Evolutionary conservation across 176 grass and related monocot species (phyloP).

Genomic region (Eleusine indica): DNA sequence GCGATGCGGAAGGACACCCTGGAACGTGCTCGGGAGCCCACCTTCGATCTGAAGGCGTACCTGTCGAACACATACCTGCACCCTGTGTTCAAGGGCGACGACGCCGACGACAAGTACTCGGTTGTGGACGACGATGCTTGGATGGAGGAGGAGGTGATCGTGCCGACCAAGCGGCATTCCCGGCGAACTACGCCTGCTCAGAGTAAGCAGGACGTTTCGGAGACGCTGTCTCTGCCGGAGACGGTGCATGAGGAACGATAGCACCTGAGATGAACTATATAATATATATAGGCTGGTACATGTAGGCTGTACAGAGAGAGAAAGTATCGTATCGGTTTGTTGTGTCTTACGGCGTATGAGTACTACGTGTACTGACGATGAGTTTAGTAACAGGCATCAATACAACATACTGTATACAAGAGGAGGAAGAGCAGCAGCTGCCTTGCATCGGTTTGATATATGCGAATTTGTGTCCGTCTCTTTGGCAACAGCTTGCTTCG

Average conservation of each 20-base stretch:
- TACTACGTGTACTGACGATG: too few relatives aligned
- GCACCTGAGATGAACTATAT: background rate
- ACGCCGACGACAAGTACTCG: constrained; percentile 34
- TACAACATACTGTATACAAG: too few relatives aligned
- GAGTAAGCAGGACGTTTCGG: constrained; percentile 64
- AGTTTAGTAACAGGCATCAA: too few relatives aligned
- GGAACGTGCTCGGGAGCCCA: constrained; percentile 89
- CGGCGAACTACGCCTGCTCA: constrained; percentile 66
- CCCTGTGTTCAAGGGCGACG: constrained; percentile 75
- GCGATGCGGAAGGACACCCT: constrained; percentile 97
- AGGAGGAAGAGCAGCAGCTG: too few relatives aligned
- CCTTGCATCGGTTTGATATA: too few relatives aligned
- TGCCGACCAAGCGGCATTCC: constrained; percentile 89
- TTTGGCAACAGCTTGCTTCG: too few relatives aligned
- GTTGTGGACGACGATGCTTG: constrained; percentile 34
- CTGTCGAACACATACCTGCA: constrained; percentile 68
- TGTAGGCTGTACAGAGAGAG: background rate
- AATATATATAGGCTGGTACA: too few relatives aligned
- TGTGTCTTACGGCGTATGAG: too few relatives aligned
- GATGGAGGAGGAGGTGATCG: constrained; percentile 59
- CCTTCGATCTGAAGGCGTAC: constrained; percentile 73
- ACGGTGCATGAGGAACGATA: constrained; percentile 32
- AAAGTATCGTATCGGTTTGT: too few relatives aligned
- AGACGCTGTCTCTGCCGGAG: constrained; percentile 53
- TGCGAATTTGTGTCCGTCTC: too few relatives aligned